phyloP scores from a whole-genome alignment of 441 rosid species.

The Omphalea diandra region DNA sequence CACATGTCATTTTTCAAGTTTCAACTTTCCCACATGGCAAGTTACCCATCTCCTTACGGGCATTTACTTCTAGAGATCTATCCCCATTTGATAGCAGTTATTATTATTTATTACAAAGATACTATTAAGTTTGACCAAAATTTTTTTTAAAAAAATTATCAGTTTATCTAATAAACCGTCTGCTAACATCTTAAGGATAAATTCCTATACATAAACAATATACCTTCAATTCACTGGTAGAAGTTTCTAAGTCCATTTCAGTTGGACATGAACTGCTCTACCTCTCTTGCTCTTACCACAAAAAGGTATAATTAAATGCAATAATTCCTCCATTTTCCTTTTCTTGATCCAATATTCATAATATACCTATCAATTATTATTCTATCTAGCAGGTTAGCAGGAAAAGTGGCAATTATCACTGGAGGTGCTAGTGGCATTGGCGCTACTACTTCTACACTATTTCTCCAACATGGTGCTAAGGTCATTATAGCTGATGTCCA shows the following conservation, averaged over 20 bases:
- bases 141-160: too few species aligned
- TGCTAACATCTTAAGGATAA: too few species aligned
- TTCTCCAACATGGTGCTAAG: constrained; percentile 43
- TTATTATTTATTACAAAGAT: too few species aligned
- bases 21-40: background rate
- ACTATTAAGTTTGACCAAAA: too few species aligned
- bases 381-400: constrained; percentile 29
- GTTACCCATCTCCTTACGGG: background rate
- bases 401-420: constrained; percentile 49
- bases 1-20: background rate
- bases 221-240: too few species aligned
- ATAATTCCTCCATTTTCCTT: background rate
- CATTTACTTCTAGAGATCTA: background rate
- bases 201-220: too few species aligned
- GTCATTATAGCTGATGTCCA: constrained; percentile 45
- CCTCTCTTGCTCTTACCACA: background rate
- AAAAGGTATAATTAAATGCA: constrained; percentile 11
- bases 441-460: constrained; percentile 31
- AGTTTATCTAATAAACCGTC: too few species aligned
- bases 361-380: too few species aligned
- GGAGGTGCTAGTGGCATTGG: constrained; percentile 53
- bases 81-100: background rate
- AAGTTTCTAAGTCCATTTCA: background rate
- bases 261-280: constrained; percentile 8
- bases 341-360: background rate